Evolutionary conservation across 257 asterid species (phyloP), one percentile per base, ranked within the genome.

Genomic region (Paulownia fortunei): DNA sequence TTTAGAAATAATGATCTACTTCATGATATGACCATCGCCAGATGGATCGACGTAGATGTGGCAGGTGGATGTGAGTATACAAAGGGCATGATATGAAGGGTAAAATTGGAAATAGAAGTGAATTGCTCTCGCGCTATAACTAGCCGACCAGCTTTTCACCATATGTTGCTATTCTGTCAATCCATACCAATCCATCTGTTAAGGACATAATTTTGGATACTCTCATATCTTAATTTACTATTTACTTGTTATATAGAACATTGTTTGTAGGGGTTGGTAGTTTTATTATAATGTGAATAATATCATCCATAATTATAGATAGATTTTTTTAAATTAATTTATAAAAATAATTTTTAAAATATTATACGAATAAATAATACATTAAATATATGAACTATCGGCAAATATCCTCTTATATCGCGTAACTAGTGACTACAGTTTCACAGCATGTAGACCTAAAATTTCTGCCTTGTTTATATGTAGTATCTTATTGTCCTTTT

Each of bases 401-500:
- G n/a, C n/a, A n/a, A n/a, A n/a, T n/a, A n/a, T n/a, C n/a, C n/a
- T n/a, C n/a, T n/a, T n/a, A n/a, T n/a, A n/a, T n/a, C n/a, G n/a
- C n/a, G n/a, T n/a, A n/a, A n/a, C n/a, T n/a, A n/a, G n/a, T n/a
- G n/a, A n/a, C n/a, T n/a, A n/a, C n/a, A n/a, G n/a, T n/a, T n/a
- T n/a, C n/a, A n/a, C n/a, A n/a, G n/a, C n/a, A n/a, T n/a, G n/a
- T n/a, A n/a, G n/a, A n/a, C n/a, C n/a, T n/a, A n/a, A n/a, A n/a
- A n/a, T 49, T 34, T 15, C 1, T 64, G 21, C 2, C 44, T 16
- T 49, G 24, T n/a, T 47, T 46, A 16, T 39, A 8, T 26, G 10
- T 23, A 7, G 1, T 55, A 58, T 58, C 6, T 61, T 60, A 23
- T 37, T 71, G 64, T 78, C 72, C 30, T 23, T 65, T 16, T 72